A percentile compares a stretch with the other conserved stretches of the same genome.
phyloP scores from a whole-genome alignment of 139 green algal species.

The Asterochloris erici region DNA sequence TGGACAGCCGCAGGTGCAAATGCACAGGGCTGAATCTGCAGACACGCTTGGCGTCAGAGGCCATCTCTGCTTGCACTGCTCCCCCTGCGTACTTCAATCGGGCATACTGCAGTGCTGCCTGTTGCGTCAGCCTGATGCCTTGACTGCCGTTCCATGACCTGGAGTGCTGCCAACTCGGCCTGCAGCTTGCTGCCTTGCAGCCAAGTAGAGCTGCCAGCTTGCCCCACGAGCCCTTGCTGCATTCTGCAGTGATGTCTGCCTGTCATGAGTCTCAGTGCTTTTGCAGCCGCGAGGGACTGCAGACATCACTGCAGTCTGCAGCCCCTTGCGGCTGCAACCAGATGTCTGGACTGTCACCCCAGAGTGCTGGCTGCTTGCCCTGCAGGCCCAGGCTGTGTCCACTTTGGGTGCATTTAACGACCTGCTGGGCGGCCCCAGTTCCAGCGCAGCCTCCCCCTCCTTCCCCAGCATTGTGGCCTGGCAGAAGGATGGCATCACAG shows the following conservation, averaged over 20 bases:
- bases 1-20: neutral
- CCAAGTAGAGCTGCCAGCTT: too few species aligned
- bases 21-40: neutral
- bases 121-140: neutral
- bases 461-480: conserved; percentile 52
- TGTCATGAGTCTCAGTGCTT: neutral
- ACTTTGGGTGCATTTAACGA: conserved; percentile 21
- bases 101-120: neutral
- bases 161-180: too few species aligned
- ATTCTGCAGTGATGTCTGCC: neutral
- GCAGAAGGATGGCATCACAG: conserved; percentile 55
- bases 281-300: neutral
- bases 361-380: neutral
- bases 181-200: too few species aligned
- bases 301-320: neutral
- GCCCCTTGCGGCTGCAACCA: neutral
- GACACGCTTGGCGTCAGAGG: neutral
- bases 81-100: neutral
- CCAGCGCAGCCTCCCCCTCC: neutral
- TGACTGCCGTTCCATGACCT: neutral
- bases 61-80: neutral
- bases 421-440: conserved; percentile 23
- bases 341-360: neutral
- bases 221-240: neutral
- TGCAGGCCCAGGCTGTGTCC: neutral